A percentile compares a stretch with the other conserved stretches of the same genome.
phyloP scores from a whole-genome alignment of 1,139 yeast species.

The Yamadazyma membranifaciens region DNA sequence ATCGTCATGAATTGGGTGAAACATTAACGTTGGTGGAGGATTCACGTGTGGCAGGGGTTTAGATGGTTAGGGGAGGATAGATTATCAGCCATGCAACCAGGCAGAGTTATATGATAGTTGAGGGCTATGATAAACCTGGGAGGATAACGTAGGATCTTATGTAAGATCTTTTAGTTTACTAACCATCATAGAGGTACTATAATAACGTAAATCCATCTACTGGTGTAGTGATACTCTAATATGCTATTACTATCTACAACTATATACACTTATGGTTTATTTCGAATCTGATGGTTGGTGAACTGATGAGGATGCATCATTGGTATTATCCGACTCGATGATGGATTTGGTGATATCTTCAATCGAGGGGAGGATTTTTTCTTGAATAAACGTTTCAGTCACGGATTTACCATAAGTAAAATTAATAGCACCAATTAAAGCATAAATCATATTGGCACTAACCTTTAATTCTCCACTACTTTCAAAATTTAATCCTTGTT shows the following conservation, averaged over 20 bases:
- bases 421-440: constrained; percentile 79
- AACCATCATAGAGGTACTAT: no score
- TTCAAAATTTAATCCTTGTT: constrained; percentile 52
- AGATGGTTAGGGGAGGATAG: no score
- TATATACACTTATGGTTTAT: constrained; percentile 6
- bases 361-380: constrained; percentile 26
- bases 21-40: no score
- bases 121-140: no score
- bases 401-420: constrained; percentile 61
- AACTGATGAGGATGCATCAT: background rate
- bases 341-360: constrained; percentile 15
- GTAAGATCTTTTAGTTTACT: no score
- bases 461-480: constrained; percentile 55
- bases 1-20: no score
- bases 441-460: constrained; percentile 67
- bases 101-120: no score
- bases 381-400: constrained; percentile 56
- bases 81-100: no score
- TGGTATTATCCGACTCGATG: constrained; percentile 8
- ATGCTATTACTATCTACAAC: constrained; percentile 8
- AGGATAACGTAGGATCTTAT: no score
- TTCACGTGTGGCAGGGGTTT: no score
- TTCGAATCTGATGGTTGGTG: background rate
- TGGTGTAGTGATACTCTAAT: background rate
- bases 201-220: no score